Evolutionary conservation across 768 basidiomycete species (phyloP).

Genomic region (Gloeostereum incarnatum): DNA sequence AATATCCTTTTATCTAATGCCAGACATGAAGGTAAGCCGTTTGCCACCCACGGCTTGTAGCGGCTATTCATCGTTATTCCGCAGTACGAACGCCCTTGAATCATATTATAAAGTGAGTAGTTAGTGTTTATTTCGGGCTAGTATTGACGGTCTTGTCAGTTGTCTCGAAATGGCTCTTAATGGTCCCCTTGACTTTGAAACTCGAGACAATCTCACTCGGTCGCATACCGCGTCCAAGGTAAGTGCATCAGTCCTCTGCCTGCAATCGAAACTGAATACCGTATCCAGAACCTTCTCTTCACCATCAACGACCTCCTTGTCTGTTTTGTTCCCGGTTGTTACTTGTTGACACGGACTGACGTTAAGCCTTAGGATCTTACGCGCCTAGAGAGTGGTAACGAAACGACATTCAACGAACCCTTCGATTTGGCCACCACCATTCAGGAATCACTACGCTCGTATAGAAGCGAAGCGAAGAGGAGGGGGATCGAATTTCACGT

Average conservation of each 20-base stretch:
- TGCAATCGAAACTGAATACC: neutral
- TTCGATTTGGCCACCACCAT: constrained; percentile 59
- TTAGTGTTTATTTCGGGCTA: neutral
- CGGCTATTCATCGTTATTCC: constrained; percentile 1
- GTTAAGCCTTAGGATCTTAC: no score
- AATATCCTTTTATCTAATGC: constrained; percentile 73
- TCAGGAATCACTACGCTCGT: constrained; percentile 51
- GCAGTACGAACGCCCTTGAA: constrained; percentile 68
- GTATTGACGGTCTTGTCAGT: constrained; percentile 18
- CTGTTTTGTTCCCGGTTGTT: no score
- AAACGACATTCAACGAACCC: constrained; percentile 68
- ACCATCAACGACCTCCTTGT: constrained; percentile 81
- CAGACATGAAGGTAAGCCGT: constrained; percentile 65
- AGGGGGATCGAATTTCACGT: constrained; percentile 51
- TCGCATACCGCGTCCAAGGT: constrained; percentile 74
- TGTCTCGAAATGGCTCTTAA: constrained; percentile 78
- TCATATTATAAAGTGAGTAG: constrained; percentile 69
- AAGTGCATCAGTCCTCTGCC: constrained; percentile 1
- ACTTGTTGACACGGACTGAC: no score
- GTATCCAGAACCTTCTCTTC: constrained; percentile 53
- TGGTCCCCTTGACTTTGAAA: constrained; percentile 62
- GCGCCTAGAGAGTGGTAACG: constrained; percentile 63
- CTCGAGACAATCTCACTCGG: constrained; percentile 61
- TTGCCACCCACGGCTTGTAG: neutral
- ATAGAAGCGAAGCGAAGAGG: constrained; percentile 56